Evolutionary conservation across 768 basidiomycete species (phyloP).

Genomic region (Rhodosporidiobolus sp.): DNA sequence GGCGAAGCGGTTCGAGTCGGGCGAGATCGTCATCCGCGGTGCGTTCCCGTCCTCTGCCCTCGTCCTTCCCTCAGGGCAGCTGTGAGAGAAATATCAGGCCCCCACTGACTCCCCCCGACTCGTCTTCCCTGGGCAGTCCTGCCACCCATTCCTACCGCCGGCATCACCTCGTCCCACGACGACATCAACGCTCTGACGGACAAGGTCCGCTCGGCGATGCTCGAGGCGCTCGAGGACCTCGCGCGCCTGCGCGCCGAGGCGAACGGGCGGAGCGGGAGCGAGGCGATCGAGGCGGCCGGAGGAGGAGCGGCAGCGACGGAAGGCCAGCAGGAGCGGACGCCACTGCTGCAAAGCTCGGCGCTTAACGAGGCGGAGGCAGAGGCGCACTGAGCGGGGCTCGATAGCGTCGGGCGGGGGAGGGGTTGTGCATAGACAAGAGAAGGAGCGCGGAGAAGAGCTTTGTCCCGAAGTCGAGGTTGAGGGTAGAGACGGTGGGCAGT

Average conservation of each 20-base stretch:
- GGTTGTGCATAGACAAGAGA: no score
- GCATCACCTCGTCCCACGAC: conserved; percentile 57
- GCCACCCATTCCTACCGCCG: conserved; percentile 76
- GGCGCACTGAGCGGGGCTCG: no score
- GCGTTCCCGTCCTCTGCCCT: conserved; percentile 43
- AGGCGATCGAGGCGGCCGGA: background rate
- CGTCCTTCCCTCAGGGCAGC: no score
- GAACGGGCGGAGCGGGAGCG: background rate
- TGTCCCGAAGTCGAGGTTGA: no score
- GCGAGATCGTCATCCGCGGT: conserved; percentile 80
- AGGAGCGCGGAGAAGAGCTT: no score
- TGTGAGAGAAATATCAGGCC: no score
- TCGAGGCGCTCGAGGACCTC: conserved; percentile 70
- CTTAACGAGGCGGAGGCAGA: no score
- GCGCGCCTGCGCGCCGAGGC: conserved; percentile 15
- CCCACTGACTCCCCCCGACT: background rate
- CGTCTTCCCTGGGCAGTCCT: conserved; percentile 60
- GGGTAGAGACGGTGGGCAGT: no score
- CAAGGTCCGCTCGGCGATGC: conserved; percentile 74
- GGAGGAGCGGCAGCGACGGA: background rate
- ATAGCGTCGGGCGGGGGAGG: no score
- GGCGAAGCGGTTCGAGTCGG: conserved; percentile 59
- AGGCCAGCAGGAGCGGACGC: background rate
- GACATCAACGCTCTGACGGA: conserved; percentile 68
- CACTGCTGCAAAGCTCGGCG: background rate